phyloP scores from a whole-genome alignment of 2,329 filamentous ascomycete genomes.

The Rugonectria rugulosa region DNA sequence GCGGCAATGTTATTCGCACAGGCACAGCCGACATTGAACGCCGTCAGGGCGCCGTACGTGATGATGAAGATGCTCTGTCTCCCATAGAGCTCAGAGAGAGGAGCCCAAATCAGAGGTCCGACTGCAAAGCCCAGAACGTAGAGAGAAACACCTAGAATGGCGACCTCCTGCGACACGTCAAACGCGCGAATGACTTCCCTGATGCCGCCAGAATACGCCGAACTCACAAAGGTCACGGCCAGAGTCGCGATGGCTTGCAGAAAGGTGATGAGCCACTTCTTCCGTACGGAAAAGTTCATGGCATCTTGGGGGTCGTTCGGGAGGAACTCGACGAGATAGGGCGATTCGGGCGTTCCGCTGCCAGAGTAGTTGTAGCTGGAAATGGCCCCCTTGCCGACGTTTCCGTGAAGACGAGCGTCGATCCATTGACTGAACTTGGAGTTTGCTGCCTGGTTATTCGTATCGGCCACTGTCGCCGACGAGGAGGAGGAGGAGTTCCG shows the following conservation, averaged over 20 bases:
- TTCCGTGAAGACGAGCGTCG: background rate
- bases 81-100: conserved; percentile 7
- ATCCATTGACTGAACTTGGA: too few species aligned
- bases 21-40: background rate
- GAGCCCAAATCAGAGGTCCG: conserved; percentile 7
- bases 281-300: background rate
- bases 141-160: conserved; percentile 1
- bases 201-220: conserved; percentile 7
- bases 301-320: background rate
- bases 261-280: conserved; percentile 4
- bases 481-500: too few species aligned
- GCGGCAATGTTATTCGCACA: background rate
- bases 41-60: background rate
- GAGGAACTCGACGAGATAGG: conserved; percentile 1
- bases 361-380: background rate
- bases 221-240: conserved; percentile 8
- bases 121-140: conserved; percentile 10
- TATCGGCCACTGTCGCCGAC: too few species aligned
- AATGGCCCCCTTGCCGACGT: background rate
- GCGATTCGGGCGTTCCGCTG: background rate
- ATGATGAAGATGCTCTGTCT: conserved; percentile 3
- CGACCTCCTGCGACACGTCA: background rate
- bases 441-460: too few species aligned
- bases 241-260: background rate
- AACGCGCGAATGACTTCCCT: background rate